Evolutionary conservation across 441 rosid species (phyloP), one percentile per base, ranked within the genome.

Genomic region (Omphalea diandra): DNA sequence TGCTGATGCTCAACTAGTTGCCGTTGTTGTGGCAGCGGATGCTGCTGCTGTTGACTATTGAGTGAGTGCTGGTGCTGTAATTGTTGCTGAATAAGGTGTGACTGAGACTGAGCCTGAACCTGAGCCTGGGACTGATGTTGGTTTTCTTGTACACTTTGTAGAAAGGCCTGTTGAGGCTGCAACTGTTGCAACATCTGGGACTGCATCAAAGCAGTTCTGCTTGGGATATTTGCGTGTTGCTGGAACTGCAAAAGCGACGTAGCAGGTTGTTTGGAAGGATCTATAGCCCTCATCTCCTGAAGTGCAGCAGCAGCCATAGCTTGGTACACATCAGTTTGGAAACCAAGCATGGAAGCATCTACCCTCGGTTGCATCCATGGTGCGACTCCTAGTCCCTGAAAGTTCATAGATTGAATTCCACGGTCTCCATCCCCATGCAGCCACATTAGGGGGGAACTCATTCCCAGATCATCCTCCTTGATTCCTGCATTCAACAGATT

Each of bases 311-410:
- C 86, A 71, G 96, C 97, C 98, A 96, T 88, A 41, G 89, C 93
- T 83, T 93, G 99, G 75, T 90, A 96, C 76, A 90, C 80, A 47
- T 96, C 98, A 50, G 82, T 76, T 76, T 91, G 99, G 81, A 90
- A 76, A 69, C 98, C 97, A 58, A 90, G 88, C 84, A 91, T 80
- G 52, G 98, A 85, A 38, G 88, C 78, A 77, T 93, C 97, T 49
- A 93, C 72, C 78, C 93, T 86, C 3, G 98, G 96, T 81, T 89
- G 99, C 91, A 89, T 82, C 98, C 98, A 96, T 18, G 98, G 96
- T 20, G 85, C 61, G 54, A 87, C 82, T 77, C 99, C 99, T 62
- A 88, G 75, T 58, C 97, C 94, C 63, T 88, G 96, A 77, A 89
- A 86, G 83, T 88, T 89, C 63, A 91, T 65, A 47, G 92, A 83